Base-by-base conservation (phyloP, 2,329 filamentous ascomycete genomes). In the Chrysoporthe puriensis region DNA sequence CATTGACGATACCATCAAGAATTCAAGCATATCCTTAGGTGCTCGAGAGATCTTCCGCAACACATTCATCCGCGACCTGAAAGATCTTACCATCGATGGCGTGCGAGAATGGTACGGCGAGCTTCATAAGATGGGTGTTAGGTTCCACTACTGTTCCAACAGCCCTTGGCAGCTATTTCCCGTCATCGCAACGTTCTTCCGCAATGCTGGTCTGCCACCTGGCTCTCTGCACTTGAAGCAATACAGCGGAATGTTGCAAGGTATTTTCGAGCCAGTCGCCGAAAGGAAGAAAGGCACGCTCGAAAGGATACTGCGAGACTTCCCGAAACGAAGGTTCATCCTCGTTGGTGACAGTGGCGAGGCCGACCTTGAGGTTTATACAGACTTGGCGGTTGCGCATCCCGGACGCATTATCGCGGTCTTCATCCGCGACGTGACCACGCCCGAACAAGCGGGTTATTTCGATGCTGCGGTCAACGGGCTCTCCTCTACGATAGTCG, bases 121-220 rank as follows among this genome's bases (percentile, higher is more conserved):
- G 26, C 85, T 99, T 79, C 86, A 91, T 50, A 84, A 89, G 26
- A 88, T 95, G 81, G 94, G 94, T 21, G 95, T 98, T 34, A 88
- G 90, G 73, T 86, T 99, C 63, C 96, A 99, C 76, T 99, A 99
- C 77, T 96, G 97, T 71, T 99, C 96, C n/a, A 99, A 99, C 79
- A 97, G 95, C 62, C 96, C 96, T 0, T 99, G 96, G 96, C 96
- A 99, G 77, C 85, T 99, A 7, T 99, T 93, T 73, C 96, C 96
- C 0, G 88, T 98, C 2, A 82, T 99, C 13, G 91, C 92, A 5
- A 93, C 88, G 64, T 99, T 91, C 77, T 97, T 98, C 77, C 88
- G 90, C 71, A 80, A 91, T 52, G 91, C 92, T 7, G 91, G 91
- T 1, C 81, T 99, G 1, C 96, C 96, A 0, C 87, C 87, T 0